Evolutionary conservation across 2,329 filamentous ascomycete genomes (phyloP), one percentile per base, ranked within the genome.

Genomic region (Penicillium nordicum): DNA sequence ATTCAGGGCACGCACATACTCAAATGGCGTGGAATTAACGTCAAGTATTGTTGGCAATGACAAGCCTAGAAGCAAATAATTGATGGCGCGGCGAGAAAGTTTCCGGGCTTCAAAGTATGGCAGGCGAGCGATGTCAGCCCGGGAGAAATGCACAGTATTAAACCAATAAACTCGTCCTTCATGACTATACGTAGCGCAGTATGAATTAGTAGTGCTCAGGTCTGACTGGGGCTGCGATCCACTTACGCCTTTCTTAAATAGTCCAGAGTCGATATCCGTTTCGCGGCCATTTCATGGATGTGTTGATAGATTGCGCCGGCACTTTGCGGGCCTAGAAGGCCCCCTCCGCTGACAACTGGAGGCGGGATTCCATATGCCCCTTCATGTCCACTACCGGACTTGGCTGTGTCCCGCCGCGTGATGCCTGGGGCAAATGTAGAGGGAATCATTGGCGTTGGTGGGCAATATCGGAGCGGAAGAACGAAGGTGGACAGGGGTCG

Each of bases 111-210:
- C 89, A 70, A 95, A 93, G 70, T 91, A 96, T 44, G 93, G 87
- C 79, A 97, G 88, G 69, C 88, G 87, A 50, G 83, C 79, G 34
- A 97, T 82, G 73, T 96, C 91, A 30, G 84, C 75, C 67, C 90
- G 89, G 63, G 92, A 90, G 75, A 96, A 96, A 69, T 96, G 88
- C 58, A 96, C 85, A 0, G 94, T 97, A 76, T 97, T 97, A 80
- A 97, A 97, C 92, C 94, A 97, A 79, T 96, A 97, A 41, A 96
- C 87, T 57, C 91, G 87, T 58, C 93, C 92, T 76, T 97, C 92
- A 71, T 99, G 92, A 29, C 91, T 96, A 71, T 30, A 16, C 9
- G 9, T 34, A 25, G 2, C 12, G 25, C 50, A 52, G 45, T 29
- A 42, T 40, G 43, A 50, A 41, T 67, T 55, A 69, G 62, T 40